phyloP scores from a whole-genome alignment of 75 land plant species.

The Picea glauca region DNA sequence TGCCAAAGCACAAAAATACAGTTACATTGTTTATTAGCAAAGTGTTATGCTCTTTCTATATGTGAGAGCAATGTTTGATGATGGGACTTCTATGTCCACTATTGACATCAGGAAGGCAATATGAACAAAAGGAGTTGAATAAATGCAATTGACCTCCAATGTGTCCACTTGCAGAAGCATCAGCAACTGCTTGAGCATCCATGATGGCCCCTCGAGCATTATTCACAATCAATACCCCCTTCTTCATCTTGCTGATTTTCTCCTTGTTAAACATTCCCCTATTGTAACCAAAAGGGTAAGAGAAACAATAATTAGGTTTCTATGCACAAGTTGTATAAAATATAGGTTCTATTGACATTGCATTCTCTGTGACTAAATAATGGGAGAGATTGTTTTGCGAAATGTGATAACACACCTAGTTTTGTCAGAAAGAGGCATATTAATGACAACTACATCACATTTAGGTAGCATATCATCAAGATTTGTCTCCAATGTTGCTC shows the following conservation, averaged over 20 bases:
- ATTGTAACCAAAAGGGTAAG: neutral
- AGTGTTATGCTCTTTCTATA: too few species aligned
- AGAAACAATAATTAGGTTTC: conserved; percentile 3
- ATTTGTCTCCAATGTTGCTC: conserved; percentile 73
- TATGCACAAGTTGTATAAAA: neutral
- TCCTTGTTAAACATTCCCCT: conserved; percentile 85
- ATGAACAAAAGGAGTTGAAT: too few species aligned
- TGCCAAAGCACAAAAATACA: too few species aligned
- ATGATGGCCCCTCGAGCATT: conserved; percentile 96
- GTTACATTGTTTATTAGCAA: too few species aligned
- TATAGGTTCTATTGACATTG: neutral
- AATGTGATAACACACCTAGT: conserved; percentile 41
- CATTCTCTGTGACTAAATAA: neutral
- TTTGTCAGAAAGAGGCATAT: conserved; percentile 83
- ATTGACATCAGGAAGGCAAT: too few species aligned
- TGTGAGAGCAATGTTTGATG: too few species aligned
- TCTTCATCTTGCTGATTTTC: conserved; percentile 72
- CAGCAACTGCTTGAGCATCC: conserved; percentile 84
- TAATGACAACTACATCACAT: conserved; percentile 86
- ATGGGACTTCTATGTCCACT: too few species aligned
- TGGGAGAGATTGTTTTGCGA: neutral
- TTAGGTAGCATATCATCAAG: conserved; percentile 79
- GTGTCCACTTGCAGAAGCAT: conserved; percentile 83
- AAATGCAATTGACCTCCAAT: conserved; percentile 58
- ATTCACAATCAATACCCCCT: conserved; percentile 86